Evolutionary conservation across 192 early-diverging fungal genomes (phyloP), one percentile per base, ranked within the genome.

Genomic region (Tieghemiomyces parasiticus): DNA sequence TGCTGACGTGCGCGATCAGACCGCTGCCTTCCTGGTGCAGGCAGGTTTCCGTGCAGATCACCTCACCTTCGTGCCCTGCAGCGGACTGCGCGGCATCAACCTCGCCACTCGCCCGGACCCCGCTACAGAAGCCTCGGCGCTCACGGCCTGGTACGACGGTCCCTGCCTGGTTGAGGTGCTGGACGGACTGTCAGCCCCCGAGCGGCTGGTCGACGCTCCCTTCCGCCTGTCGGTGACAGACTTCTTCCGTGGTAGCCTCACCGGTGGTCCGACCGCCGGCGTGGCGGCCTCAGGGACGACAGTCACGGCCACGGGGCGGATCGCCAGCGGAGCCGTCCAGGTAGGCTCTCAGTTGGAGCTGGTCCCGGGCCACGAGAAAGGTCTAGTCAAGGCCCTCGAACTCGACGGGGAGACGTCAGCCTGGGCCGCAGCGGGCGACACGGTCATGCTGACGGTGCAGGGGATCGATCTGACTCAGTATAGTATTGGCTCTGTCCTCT

Each of bases 391-490:
- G 65, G 86, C 79, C 2, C 80, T 96, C 60, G 85, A 90, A 47
- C 71, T 84, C 6, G 80, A 78, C 52, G 81, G 84, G 56, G 81
- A 82, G 47, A 58, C 81, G 0, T 71, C 77, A 19, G 78, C 86
- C 53, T 97, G 91, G 90, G 94, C 91, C 13, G 93, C 81, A 1
- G 91, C 91, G 14, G 96, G 96, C n/a, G 96, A 97, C 65, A 85
- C 81, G 45, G 81, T 93, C 2, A 65, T 88, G 9, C 68, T 96
- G 64, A 82, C 82, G 8, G 69, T 99, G 16, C 68, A 69, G 60
- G 71, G 65, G 32, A 64, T 74, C 4, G 66, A 74, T 54, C 64
- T 72, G 28, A 68, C 63, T 52, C 67, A 70, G 35, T 46, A 68
- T 28, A 81, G 87, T n/a, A 68, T 76, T 26, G 93, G 93, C 13